phyloP scores from a whole-genome alignment of 129 eudicot genomes.

The Glebionis coronaria region DNA sequence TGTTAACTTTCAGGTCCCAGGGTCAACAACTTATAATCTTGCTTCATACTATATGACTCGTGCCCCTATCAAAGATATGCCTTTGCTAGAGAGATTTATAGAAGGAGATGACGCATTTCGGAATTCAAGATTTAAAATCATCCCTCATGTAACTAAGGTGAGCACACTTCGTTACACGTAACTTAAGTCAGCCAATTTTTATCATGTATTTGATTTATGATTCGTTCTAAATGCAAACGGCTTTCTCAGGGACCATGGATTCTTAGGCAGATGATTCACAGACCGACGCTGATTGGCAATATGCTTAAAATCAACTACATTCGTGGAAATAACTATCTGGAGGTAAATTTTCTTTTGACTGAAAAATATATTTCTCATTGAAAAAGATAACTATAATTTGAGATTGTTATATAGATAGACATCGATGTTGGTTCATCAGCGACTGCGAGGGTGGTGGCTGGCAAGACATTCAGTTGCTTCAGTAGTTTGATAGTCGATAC shows the following conservation, averaged over 20 bases:
- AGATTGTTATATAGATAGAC: constrained; percentile 39
- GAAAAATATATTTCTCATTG: too few relatives aligned
- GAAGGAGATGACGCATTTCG: constrained; percentile 69
- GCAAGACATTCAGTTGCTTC: constrained; percentile 57
- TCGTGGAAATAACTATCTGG: constrained; percentile 64
- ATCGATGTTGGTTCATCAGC: constrained; percentile 78
- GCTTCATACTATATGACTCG: constrained; percentile 49
- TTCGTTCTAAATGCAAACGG: constrained; percentile 1
- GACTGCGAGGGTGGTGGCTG: constrained; percentile 57
- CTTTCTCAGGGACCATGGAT: constrained; percentile 70
- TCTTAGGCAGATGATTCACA: constrained; percentile 58
- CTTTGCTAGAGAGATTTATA: constrained; percentile 60
- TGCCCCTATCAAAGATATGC: constrained; percentile 45
- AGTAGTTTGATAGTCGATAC: constrained; percentile 51
- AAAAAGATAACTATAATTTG: background rate
- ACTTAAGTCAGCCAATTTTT: background rate
- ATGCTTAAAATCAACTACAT: constrained; percentile 52
- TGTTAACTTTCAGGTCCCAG: constrained; percentile 70
- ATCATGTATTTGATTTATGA: background rate
- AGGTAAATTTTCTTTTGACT: constrained; percentile 35
- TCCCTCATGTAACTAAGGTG: constrained; percentile 58
- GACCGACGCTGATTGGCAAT: constrained; percentile 53
- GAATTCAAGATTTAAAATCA: constrained; percentile 72
- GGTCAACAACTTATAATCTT: constrained; percentile 51
- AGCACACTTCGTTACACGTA: constrained; percentile 15